These are phyloP conservation scores for Colletotrichum acutatum DNA, from an alignment of 2,329 filamentous ascomycete genomes.

Conservation along the genomic window DNA sequence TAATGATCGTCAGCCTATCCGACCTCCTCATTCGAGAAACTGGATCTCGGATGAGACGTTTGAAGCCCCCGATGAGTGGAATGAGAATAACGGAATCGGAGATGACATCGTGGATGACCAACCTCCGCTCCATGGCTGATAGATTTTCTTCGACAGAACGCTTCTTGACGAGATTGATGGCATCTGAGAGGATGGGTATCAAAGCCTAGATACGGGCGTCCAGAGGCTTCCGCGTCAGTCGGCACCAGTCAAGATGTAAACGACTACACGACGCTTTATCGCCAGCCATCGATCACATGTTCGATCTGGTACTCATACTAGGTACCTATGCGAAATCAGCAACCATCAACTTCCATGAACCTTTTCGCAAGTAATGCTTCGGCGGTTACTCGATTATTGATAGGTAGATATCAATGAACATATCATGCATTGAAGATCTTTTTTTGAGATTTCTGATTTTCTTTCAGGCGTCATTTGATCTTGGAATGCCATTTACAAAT, in stretches of 20 bases:
- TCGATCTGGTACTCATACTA: background rate
- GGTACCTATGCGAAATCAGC: background rate
- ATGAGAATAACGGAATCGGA: too few species aligned
- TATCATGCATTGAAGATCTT: background rate
- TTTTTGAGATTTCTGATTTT: fast-evolving
- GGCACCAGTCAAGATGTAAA: background rate
- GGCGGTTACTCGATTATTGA: background rate
- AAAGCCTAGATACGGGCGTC: too few species aligned
- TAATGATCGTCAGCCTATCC: background rate
- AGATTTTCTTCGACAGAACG: too few species aligned
- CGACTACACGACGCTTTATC: background rate
- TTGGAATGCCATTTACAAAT: too few species aligned
- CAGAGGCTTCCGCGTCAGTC: too few species aligned
- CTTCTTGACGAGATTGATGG: too few species aligned
- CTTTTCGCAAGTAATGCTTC: background rate
- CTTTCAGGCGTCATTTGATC: too few species aligned
- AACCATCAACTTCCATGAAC: background rate
- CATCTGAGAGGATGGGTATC: too few species aligned
- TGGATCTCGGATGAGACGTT: background rate
- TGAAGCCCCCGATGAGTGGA: background rate
- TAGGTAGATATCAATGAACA: background rate
- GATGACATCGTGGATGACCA: too few species aligned
- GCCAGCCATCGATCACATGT: background rate
- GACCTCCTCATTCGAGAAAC: background rate
- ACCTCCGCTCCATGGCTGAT: too few species aligned